These are phyloP conservation scores for Phytophthora boehmeriae DNA, from an alignment of 352 stramenopile species.

Conservation along the genomic window DNA sequence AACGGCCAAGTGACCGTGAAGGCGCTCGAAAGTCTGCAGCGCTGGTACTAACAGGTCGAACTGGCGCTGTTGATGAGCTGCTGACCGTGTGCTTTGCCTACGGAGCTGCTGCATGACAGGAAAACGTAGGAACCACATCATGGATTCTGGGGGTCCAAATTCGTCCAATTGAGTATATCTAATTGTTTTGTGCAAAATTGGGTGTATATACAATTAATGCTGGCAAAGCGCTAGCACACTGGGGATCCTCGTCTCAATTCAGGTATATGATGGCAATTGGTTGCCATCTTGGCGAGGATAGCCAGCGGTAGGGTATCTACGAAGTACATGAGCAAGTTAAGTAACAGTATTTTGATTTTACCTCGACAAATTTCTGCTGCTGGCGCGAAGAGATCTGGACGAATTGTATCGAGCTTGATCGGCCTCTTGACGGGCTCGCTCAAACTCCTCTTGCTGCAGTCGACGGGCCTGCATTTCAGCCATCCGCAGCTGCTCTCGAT, in stretches of 20 bases:
- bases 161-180: no score
- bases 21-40: constrained; percentile 30
- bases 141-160: no score
- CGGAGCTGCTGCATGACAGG: constrained; percentile 6
- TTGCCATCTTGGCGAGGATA: not conserved
- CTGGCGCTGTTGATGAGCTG: constrained; percentile 23
- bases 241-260: no score
- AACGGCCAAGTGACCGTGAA: constrained; percentile 38
- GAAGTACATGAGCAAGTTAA: not conserved
- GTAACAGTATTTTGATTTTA: constrained; percentile 12
- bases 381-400: constrained; percentile 27
- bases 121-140: not conserved
- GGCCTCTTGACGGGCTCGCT: constrained; percentile 41
- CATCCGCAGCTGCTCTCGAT: constrained; percentile 75
- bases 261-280: not conserved
- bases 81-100: constrained; percentile 10
- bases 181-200: no score
- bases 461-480: constrained; percentile 63
- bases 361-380: constrained; percentile 32
- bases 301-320: not conserved
- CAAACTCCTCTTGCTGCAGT: constrained; percentile 74
- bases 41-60: constrained; percentile 35
- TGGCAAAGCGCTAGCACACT: no score
- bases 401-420: constrained; percentile 29
- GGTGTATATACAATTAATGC: no score